phyloP scores from a whole-genome alignment of 441 rosid genomes.

The Viola pubescens region DNA sequence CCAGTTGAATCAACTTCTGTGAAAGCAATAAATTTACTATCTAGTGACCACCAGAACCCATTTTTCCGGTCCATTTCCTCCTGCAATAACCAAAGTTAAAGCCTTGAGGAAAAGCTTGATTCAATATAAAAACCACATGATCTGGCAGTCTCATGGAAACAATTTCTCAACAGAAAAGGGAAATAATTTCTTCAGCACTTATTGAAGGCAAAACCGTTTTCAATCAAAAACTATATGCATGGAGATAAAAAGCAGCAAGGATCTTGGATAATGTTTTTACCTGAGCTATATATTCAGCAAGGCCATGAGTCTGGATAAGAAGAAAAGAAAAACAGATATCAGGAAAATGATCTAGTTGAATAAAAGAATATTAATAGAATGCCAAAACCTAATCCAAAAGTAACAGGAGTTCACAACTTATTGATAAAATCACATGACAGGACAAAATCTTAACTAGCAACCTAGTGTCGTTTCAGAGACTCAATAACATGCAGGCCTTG shows the following conservation, averaged over 20 bases:
- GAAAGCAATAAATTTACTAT: slow-evolving; percentile 75
- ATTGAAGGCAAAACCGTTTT: background rate
- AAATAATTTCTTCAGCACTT: no score
- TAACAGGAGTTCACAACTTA: background rate
- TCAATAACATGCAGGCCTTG: background rate
- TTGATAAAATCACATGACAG: background rate
- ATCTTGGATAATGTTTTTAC: slow-evolving; percentile 33
- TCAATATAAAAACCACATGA: slow-evolving; percentile 1
- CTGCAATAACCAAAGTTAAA: slow-evolving; percentile 30
- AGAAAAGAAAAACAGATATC: slow-evolving; percentile 6
- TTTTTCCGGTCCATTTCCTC: slow-evolving; percentile 96
- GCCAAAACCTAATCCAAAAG: background rate
- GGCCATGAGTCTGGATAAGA: slow-evolving; percentile 74
- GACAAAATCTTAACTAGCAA: background rate
- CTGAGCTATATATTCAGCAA: slow-evolving; percentile 98
- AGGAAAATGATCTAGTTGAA: background rate
- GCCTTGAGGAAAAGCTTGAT: slow-evolving; percentile 2
- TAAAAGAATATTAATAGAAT: slow-evolving; percentile 4
- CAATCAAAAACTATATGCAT: slow-evolving; percentile 8
- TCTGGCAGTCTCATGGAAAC: background rate
- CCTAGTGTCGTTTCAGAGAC: background rate
- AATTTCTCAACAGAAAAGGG: slow-evolving; percentile 2
- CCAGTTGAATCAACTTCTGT: slow-evolving; percentile 72
- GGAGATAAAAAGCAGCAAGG: slow-evolving; percentile 1
- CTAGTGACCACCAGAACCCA: slow-evolving; percentile 98